Conservation (phyloP, 192 early-diverging fungal species). For the Linnemannia hyalina region DNA sequence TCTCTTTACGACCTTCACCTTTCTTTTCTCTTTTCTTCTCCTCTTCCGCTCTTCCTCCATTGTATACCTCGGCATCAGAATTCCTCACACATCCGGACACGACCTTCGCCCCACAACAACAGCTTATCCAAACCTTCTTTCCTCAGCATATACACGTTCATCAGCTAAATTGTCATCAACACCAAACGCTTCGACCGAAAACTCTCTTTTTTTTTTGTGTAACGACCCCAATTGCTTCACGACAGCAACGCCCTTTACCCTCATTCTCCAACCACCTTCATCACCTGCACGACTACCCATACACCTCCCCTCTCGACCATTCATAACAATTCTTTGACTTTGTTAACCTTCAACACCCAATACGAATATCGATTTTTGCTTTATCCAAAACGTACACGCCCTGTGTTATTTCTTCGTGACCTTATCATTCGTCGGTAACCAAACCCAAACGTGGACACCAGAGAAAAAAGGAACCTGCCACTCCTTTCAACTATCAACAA, state of each 20-base stretch:
- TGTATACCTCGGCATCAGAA: not conserved
- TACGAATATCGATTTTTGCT: not conserved
- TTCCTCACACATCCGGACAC: not conserved
- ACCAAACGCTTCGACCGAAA: too few species aligned
- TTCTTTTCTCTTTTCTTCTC: not conserved
- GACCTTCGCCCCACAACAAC: not conserved
- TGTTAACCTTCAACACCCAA: too few species aligned
- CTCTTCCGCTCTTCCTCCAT: not conserved
- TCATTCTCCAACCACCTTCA: too few species aligned
- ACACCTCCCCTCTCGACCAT: too few species aligned
- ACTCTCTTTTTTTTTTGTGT: not conserved
- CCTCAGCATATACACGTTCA: not conserved
- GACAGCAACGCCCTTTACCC: too few species aligned
- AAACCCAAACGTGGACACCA: not conserved
- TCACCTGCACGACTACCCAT: too few species aligned
- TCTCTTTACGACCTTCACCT: too few species aligned
- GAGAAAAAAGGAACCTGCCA: not conserved
- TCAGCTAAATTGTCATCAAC: too few species aligned
- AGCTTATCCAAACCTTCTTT: constrained; percentile 5
- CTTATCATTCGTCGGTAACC: not conserved
- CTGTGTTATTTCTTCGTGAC: not conserved
- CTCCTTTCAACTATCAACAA: not conserved
- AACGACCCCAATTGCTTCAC: not conserved
- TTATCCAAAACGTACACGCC: not conserved
- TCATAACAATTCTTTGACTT: too few species aligned